Evolutionary conservation across 192 early-diverging fungal genomes (phyloP), one percentile per base, ranked within the genome.

Genomic region (Mortierella alpina): DNA sequence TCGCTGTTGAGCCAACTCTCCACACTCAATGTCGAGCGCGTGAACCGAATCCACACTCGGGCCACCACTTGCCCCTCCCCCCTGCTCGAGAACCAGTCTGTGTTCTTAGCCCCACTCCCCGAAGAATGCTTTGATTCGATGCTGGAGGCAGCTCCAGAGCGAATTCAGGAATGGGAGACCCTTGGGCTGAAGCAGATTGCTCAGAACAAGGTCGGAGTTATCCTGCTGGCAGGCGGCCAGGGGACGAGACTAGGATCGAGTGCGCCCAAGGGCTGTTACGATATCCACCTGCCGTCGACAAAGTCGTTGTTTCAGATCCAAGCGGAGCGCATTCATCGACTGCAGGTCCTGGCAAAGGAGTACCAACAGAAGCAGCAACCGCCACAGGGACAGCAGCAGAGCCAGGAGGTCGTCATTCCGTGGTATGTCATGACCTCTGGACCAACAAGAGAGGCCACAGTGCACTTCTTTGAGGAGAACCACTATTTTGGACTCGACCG

Each of bases 361-460:
- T 31, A 31, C 31, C 1, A 31, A 31, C 31, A 31, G 31, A 1
- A 31, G 31, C 31, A 31, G 31, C 31, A 31, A 31, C 31, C 31
- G 31, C 31, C 31, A 31, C 31, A 31, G 31, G 31, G 40, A 18
- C 13, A 75, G 63, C 63, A 51, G 48, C 73, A 75, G 52, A 68
- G 84, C n/a, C 51, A 68, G 6, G 71, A 87, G n/a, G 84, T 92
- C 14, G 86, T 91, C 23, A 96, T 99, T 63, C 96, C 97, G 9
- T 99, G 97, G 97, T 97, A 97, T 82, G 91, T 99, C 74, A 99
- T 99, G 98, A 97, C 96, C 55, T 96, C 95, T 50, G 97, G 94
- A 9, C 98, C 98, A 17, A 99, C 98, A 20, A 88, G 92, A 59
- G 83, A 62, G 1, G 91, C 95, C 17, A 97, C 97, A 14, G 88